A percentile compares a stretch with the other conserved stretches of the same genome.
These are phyloP conservation scores for Candida smagusa DNA, from an alignment of 1,139 yeast species.

Conservation along the genomic window DNA sequence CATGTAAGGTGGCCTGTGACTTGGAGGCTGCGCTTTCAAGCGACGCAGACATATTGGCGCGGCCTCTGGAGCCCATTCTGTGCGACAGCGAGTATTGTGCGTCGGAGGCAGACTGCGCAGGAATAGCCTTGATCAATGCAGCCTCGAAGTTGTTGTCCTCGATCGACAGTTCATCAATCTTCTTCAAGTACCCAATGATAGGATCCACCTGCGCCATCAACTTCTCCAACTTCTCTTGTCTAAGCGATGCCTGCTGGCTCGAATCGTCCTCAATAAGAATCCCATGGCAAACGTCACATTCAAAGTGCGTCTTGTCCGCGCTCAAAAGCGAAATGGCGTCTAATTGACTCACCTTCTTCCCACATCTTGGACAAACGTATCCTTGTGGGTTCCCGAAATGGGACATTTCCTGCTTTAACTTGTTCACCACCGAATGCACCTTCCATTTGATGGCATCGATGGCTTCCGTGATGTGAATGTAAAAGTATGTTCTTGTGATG, in stretches of 20 bases:
- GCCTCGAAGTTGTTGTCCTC: constrained; percentile 88
- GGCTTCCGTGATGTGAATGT: constrained; percentile 86
- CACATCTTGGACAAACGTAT: constrained; percentile 84
- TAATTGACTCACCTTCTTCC: constrained; percentile 73
- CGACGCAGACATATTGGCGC: constrained; percentile 29
- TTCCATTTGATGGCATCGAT: constrained; percentile 97
- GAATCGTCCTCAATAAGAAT: constrained; percentile 84
- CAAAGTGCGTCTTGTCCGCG: constrained; percentile 74
- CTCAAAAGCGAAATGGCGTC: constrained; percentile 84
- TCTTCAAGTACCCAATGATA: constrained; percentile 74
- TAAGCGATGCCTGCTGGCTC: constrained; percentile 73
- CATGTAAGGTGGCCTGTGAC: constrained; percentile 77
- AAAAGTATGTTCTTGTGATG: constrained; percentile 74
- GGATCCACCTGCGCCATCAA: constrained; percentile 91
- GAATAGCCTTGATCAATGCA: constrained; percentile 74
- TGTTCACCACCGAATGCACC: constrained; percentile 79
- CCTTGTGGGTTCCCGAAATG: constrained; percentile 91
- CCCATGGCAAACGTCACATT: constrained; percentile 82
- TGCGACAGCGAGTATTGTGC: constrained; percentile 57
- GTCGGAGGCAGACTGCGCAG: constrained; percentile 70
- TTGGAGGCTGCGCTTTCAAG: constrained; percentile 38
- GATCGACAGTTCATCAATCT: constrained; percentile 78
- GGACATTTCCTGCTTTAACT: constrained; percentile 74
- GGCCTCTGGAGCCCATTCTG: constrained; percentile 24
- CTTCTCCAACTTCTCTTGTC: constrained; percentile 78